Evolutionary conservation across 176 grass and related monocot genomes (phyloP).

Genomic region (Carex pumila): DNA sequence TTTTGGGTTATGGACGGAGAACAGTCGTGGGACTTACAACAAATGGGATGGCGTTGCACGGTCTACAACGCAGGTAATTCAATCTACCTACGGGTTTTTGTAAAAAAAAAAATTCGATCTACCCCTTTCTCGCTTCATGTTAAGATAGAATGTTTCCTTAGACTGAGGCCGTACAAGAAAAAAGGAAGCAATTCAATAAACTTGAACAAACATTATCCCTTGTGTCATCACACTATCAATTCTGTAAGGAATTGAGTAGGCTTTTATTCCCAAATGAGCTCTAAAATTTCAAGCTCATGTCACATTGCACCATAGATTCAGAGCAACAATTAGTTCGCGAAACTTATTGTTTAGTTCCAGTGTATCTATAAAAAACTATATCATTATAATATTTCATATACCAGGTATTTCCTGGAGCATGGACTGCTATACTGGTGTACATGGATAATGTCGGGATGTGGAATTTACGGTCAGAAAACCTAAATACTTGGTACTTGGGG

Average conservation of each 20-base stretch:
- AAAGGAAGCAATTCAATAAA: neutral
- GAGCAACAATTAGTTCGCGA: neutral
- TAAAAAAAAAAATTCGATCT: neutral
- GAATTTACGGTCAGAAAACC: slow-evolving; percentile 79
- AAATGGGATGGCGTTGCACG: slow-evolving; percentile 99
- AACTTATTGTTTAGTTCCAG: neutral
- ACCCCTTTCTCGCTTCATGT: neutral
- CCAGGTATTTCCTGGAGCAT: slow-evolving; percentile 92
- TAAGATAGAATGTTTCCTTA: neutral
- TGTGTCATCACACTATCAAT: neutral
- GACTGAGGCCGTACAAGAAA: neutral
- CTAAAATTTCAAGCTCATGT: neutral
- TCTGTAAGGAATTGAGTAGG: neutral
- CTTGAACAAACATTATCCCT: neutral
- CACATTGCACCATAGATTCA: neutral
- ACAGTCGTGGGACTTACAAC: slow-evolving; percentile 81
- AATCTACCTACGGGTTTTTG: neutral
- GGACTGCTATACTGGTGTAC: slow-evolving; percentile 84
- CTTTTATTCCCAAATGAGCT: neutral
- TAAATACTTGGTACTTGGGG: slow-evolving; percentile 86
- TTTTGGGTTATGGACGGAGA: slow-evolving; percentile 86
- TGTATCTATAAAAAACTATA: neutral
- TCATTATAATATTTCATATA: neutral
- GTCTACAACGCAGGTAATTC: slow-evolving; percentile 67
- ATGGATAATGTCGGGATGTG: slow-evolving; percentile 92